A percentile compares a stretch with the other conserved stretches of the same genome.
Conservation (phyloP, 2,329 filamentous ascomycete genomes). For the Thelonectria blattea region DNA sequence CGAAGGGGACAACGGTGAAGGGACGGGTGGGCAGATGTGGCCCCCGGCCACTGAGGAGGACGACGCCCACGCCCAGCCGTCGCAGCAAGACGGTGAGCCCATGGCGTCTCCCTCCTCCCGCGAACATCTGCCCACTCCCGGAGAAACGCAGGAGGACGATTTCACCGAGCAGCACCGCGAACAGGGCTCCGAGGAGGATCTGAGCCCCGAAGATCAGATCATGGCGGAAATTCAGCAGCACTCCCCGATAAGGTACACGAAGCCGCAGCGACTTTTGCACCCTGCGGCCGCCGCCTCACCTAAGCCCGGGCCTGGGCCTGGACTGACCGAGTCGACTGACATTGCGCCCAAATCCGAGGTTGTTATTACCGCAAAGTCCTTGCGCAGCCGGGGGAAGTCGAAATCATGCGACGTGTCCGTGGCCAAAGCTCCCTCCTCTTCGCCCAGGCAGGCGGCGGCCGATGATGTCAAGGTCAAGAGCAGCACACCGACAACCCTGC, state of each 20-base stretch:
- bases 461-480: slow-evolving; percentile 27
- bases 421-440: slow-evolving; percentile 31
- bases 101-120: slow-evolving; percentile 17
- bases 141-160: slow-evolving; percentile 31
- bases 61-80: slow-evolving; percentile 21
- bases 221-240: slow-evolving; percentile 40
- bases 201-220: slow-evolving; percentile 38
- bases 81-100: slow-evolving; percentile 19
- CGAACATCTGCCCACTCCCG: slow-evolving; percentile 31
- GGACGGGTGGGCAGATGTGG: slow-evolving; percentile 29
- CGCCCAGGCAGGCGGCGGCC: slow-evolving; percentile 17
- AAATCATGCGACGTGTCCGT: slow-evolving; percentile 35
- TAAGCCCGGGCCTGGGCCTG: slow-evolving; percentile 22
- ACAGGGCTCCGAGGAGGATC: slow-evolving; percentile 31
- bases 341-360: slow-evolving; percentile 31
- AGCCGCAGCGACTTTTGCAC: slow-evolving; percentile 12
- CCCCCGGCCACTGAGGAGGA: slow-evolving; percentile 33
- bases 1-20: slow-evolving; percentile 10
- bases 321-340: slow-evolving; percentile 21
- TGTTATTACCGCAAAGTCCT: slow-evolving; percentile 39
- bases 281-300: slow-evolving; percentile 20
- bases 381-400: slow-evolving; percentile 39
- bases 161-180: slow-evolving; percentile 13
- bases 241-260: slow-evolving; percentile 26
- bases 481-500: slow-evolving; percentile 26